These are phyloP conservation scores for Pseudogymnoascus sp. DNA, from an alignment of 2,329 filamentous ascomycete genomes.

Conservation along the genomic window DNA sequence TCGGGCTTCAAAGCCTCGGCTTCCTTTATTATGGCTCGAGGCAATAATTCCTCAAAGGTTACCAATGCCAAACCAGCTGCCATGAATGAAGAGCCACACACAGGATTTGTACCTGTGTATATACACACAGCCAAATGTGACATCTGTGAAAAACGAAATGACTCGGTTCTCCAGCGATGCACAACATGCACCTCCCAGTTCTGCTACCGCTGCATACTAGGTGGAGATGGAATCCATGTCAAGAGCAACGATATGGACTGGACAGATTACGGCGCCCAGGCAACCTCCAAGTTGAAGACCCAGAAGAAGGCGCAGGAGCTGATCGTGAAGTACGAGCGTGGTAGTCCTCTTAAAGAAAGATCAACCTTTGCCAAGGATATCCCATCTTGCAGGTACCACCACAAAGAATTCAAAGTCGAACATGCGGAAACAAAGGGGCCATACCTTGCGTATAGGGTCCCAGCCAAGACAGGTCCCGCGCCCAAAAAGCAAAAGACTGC, in stretches of 20 bases:
- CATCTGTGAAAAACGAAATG: not conserved
- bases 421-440: not conserved
- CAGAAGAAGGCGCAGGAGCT: not conserved
- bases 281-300: not conserved
- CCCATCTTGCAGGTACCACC: not conserved
- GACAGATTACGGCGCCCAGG: not conserved
- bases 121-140: conserved; percentile 11
- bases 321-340: not conserved
- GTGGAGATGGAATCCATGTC: not conserved
- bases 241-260: not conserved
- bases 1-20: not conserved
- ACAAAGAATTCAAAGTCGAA: not conserved
- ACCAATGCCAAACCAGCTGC: not conserved
- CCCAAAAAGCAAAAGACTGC: not conserved
- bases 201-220: not conserved
- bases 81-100: not conserved
- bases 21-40: not conserved
- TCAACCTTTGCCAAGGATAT: not conserved
- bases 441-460: not conserved
- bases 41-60: not conserved
- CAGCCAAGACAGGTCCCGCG: not conserved
- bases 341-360: not conserved
- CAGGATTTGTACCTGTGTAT: not conserved
- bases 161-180: conserved; percentile 3
- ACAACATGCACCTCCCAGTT: not conserved